Conservation (phyloP, 495 filamentous ascomycete genomes). For the Pseudoneurospora amorphoporcata region DNA sequence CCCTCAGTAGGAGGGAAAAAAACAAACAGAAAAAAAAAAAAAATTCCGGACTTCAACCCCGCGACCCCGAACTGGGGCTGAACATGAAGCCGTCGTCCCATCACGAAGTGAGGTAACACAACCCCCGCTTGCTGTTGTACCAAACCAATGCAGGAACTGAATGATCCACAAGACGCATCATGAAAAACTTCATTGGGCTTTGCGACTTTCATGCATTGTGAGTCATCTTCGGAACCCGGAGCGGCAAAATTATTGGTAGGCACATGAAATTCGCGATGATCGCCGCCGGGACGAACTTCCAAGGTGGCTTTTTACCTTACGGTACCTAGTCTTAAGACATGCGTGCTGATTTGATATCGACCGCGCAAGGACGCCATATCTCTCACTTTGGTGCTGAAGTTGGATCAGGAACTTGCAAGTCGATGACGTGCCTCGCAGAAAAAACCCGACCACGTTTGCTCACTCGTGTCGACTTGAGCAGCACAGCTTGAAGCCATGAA, state of each 20-base stretch:
- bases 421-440: background rate
- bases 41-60: background rate
- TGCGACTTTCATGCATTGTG: background rate
- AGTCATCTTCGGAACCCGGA: background rate
- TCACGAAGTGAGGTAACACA: background rate
- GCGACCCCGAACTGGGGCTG: background rate
- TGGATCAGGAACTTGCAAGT: background rate
- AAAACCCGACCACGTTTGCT: background rate
- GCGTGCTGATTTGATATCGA: background rate
- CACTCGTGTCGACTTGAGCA: background rate
- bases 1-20: background rate
- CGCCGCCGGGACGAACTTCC: background rate
- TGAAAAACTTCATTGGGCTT: background rate
- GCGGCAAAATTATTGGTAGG: background rate
- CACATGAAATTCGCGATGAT: background rate
- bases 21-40: background rate
- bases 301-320: background rate
- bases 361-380: background rate
- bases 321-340: background rate
- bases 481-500: background rate
- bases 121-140: background rate
- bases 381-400: background rate
- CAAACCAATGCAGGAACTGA: background rate
- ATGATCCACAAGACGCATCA: background rate
- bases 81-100: background rate